Conservation (phyloP, 2,329 filamentous ascomycete species). For the Epichloe baconii region DNA sequence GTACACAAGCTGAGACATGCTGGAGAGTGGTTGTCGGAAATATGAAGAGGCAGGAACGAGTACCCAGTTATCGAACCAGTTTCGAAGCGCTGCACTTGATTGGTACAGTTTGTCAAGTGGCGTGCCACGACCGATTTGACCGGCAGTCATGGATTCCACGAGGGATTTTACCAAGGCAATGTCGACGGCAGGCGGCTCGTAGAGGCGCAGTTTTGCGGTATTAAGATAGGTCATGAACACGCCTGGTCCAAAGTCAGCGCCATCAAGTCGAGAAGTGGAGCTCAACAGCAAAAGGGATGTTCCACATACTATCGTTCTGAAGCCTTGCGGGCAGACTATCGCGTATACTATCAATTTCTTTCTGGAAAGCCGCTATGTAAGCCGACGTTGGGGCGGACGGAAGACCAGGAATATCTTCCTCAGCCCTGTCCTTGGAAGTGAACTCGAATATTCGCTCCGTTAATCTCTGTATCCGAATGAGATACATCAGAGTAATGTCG, state of each 20-base stretch:
- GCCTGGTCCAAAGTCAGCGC: not conserved
- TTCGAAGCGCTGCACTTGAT: constrained; percentile 31
- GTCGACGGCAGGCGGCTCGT: constrained; percentile 34
- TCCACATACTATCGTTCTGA: constrained; percentile 24
- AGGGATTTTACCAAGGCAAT: constrained; percentile 26
- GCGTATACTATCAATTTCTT: constrained; percentile 30
- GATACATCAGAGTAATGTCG: constrained; percentile 31
- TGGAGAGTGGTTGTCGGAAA: constrained; percentile 31
- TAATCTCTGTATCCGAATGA: constrained; percentile 36
- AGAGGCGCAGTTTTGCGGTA: constrained; percentile 29
- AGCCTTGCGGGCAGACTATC: constrained; percentile 22
- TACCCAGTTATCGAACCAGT: constrained; percentile 37
- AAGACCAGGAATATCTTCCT: constrained; percentile 21
- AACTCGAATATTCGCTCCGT: constrained; percentile 35
- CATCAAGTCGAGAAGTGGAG: too few relatives aligned
- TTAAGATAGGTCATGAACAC: constrained; percentile 19
- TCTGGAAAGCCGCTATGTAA: constrained; percentile 32
- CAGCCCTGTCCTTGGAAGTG: constrained; percentile 20
- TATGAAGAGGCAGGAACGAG: constrained; percentile 29
- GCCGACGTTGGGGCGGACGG: constrained; percentile 29
- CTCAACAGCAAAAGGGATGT: not conserved
- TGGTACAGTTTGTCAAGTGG: constrained; percentile 37
- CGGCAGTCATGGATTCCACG: constrained; percentile 28
- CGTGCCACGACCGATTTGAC: constrained; percentile 24
- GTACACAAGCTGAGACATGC: constrained; percentile 34